Conservation (phyloP, 768 basidiomycete genomes). For the Coprinellus micaceus region DNA sequence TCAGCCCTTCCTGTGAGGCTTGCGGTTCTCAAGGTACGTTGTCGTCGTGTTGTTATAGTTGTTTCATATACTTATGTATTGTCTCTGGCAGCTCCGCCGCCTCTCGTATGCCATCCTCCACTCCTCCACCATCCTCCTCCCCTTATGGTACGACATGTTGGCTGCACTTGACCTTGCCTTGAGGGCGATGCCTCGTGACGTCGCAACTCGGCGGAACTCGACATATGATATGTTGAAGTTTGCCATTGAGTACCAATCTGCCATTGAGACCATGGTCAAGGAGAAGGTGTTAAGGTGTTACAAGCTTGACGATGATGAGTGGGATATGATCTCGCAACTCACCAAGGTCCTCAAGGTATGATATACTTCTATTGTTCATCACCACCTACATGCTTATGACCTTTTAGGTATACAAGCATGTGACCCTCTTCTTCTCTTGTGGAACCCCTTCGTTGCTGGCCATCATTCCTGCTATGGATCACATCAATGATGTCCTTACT, state of each 20-base stretch:
- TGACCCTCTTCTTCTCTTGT: conserved; percentile 2
- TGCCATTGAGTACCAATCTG: background rate
- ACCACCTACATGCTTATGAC: no score
- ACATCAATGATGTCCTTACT: conserved; percentile 8
- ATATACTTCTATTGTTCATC: no score
- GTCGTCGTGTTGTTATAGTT: background rate
- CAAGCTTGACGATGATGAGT: background rate
- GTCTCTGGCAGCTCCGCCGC: background rate
- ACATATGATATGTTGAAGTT: conserved; percentile 1
- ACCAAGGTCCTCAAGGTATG: conserved; percentile 3
- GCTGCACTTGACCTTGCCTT: background rate
- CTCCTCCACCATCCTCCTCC: background rate
- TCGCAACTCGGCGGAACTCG: no score
- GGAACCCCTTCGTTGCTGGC: background rate
- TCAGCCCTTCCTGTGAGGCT: background rate
- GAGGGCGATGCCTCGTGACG: background rate
- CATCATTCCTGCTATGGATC: conserved; percentile 12
- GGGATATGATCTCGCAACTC: conserved; percentile 3
- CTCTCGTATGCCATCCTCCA: background rate
- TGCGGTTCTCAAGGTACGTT: background rate
- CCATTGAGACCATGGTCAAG: background rate
- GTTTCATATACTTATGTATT: background rate
- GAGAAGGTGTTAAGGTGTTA: background rate
- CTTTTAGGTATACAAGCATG: conserved; percentile 5
- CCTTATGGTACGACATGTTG: background rate